Percentiles rank a stretch among this genome's conserved stretches.
Evolutionary conservation across 176 grass and related monocot species (phyloP).

Genomic region (Hyparrhenia diplandra): DNA sequence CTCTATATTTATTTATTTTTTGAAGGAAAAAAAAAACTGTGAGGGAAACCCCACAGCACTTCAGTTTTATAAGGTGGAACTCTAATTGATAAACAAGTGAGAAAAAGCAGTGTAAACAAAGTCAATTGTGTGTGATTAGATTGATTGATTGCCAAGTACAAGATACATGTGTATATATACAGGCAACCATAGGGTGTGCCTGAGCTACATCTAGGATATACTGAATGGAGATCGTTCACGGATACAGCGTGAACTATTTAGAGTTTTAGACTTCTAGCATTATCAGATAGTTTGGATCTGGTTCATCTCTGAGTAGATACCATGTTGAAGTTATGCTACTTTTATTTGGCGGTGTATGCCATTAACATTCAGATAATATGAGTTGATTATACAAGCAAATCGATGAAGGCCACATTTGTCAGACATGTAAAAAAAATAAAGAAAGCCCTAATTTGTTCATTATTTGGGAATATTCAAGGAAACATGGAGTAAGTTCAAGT

Average conservation of each 20-base stretch:
- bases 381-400: neutral
- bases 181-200: neutral
- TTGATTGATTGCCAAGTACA: neutral
- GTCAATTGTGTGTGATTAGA: neutral
- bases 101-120: neutral
- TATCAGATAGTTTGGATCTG: neutral
- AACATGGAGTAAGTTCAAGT: neutral
- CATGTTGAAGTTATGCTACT: neutral
- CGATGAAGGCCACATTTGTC: neutral
- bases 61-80: too few species aligned
- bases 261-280: neutral
- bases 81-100: neutral
- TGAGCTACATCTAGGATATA: neutral
- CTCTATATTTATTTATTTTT: too few species aligned
- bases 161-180: neutral
- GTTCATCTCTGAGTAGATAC: slow-evolving; percentile 1
- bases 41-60: too few species aligned
- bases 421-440: neutral
- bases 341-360: neutral
- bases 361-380: neutral
- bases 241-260: neutral
- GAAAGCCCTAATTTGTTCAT: neutral
- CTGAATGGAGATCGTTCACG: neutral
- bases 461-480: neutral
- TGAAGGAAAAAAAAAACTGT: too few species aligned